Evolutionary conservation across 2,329 filamentous ascomycete genomes (phyloP).

Genomic region (Xylaria multiplex): DNA sequence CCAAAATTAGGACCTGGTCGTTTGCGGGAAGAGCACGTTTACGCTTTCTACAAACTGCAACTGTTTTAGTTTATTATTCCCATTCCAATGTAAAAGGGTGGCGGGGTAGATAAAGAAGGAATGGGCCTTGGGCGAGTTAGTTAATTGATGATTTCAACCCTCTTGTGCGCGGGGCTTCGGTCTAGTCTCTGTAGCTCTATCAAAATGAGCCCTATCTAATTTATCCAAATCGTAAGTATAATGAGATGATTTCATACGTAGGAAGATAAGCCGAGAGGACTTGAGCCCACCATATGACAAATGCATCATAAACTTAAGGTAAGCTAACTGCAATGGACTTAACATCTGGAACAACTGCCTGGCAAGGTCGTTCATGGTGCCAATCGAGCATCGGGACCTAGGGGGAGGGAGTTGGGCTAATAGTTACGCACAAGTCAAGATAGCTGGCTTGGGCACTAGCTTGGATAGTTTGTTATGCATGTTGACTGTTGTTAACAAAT

Average conservation of each 20-base stretch:
- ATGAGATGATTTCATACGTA: background rate
- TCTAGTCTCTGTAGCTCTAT: background rate
- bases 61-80: background rate
- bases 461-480: background rate
- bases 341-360: constrained; percentile 10
- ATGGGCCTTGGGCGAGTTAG: background rate
- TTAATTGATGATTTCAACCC: constrained; percentile 11
- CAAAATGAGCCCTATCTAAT: background rate
- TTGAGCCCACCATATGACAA: constrained; percentile 4
- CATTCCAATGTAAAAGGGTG: background rate
- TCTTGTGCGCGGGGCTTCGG: background rate
- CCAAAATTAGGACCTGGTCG: background rate
- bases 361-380: constrained; percentile 7
- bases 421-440: constrained; percentile 5
- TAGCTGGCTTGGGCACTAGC: background rate
- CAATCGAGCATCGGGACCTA: constrained; percentile 12
- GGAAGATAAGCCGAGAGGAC: constrained; percentile 1
- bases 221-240: background rate
- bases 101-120: background rate
- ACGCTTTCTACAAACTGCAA: background rate
- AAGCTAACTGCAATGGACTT: background rate
- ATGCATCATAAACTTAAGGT: background rate
- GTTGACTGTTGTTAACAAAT: constrained; percentile 1
- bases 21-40: constrained; percentile 4
- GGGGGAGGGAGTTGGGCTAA: background rate